Conservation (phyloP, 2,329 filamentous ascomycete genomes). For the Colletotrichum nymphaeae region DNA sequence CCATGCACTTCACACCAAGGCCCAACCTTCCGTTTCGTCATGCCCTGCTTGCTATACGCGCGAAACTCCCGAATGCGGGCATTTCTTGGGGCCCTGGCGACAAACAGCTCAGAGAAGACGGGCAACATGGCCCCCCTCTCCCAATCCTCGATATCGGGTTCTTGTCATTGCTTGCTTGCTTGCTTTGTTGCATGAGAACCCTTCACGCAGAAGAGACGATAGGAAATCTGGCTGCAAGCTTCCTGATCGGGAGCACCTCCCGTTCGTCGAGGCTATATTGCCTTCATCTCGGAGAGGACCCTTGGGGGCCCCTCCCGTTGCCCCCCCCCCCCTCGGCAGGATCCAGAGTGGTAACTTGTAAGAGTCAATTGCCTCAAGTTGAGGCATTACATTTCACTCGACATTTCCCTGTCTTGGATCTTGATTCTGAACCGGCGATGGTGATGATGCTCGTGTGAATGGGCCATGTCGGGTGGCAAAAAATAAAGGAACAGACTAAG, state of each 20-base stretch:
- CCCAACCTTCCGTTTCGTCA: no score
- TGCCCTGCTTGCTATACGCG: no score
- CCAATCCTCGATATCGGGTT: not conserved
- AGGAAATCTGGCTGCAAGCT: constrained; percentile 2
- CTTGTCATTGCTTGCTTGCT: not conserved
- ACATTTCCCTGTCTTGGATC: not conserved
- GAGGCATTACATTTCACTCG: not conserved
- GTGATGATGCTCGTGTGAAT: not conserved
- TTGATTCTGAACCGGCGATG: not conserved
- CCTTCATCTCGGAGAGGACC: constrained; percentile 23
- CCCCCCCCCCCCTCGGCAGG: not conserved
- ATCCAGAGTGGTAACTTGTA: not conserved
- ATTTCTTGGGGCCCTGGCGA: not conserved
- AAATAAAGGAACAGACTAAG: not conserved
- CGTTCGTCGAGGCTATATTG: constrained; percentile 21
- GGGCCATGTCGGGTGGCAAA: constrained; percentile 6
- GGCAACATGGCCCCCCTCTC: not conserved
- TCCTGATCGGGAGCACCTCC: constrained; percentile 2
- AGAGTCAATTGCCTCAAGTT: constrained; percentile 4
- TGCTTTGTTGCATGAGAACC: not conserved
- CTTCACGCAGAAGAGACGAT: not conserved
- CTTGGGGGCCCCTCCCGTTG: not conserved
- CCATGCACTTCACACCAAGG: not conserved
- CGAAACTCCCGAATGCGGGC: not conserved
- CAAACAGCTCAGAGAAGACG: not conserved